Evolutionary conservation across 495 filamentous ascomycete genomes (phyloP).

Genomic region (Neurospora sp.): DNA sequence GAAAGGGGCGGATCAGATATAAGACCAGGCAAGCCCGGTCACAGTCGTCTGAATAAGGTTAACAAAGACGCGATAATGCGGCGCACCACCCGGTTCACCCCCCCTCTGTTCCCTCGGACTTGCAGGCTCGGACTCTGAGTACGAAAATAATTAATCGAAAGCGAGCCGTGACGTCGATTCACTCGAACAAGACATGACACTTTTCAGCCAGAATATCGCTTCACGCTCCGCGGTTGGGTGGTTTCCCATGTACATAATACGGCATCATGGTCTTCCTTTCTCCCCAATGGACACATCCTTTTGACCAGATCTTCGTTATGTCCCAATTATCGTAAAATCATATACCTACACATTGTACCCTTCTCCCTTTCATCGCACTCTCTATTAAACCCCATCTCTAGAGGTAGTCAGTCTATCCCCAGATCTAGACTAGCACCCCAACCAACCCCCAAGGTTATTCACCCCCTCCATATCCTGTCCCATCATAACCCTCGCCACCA

Average conservation of each 20-base stretch:
- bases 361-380: background rate
- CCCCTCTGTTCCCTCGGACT: background rate
- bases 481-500: background rate
- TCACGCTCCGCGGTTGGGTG: background rate
- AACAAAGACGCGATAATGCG: conserved; percentile 8
- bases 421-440: conserved; percentile 21
- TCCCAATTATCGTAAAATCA: background rate
- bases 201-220: background rate
- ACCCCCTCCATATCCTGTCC: conserved; percentile 1
- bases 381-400: background rate
- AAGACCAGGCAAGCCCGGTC: background rate
- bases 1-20: background rate
- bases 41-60: conserved; percentile 27
- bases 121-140: background rate
- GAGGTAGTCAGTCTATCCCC: background rate
- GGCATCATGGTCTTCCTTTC: background rate
- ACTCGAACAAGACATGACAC: background rate
- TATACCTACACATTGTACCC: background rate
- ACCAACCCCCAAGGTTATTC: conserved; percentile 15
- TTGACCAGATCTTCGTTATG: background rate
- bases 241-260: background rate
- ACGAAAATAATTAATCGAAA: background rate
- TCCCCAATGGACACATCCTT: background rate
- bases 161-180: background rate
- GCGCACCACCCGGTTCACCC: background rate